A percentile compares a stretch with the other conserved stretches of the same genome.
Evolutionary conservation across 352 stramenopile genomes (phyloP).

Genomic region (Phytophthora chlamydospora): DNA sequence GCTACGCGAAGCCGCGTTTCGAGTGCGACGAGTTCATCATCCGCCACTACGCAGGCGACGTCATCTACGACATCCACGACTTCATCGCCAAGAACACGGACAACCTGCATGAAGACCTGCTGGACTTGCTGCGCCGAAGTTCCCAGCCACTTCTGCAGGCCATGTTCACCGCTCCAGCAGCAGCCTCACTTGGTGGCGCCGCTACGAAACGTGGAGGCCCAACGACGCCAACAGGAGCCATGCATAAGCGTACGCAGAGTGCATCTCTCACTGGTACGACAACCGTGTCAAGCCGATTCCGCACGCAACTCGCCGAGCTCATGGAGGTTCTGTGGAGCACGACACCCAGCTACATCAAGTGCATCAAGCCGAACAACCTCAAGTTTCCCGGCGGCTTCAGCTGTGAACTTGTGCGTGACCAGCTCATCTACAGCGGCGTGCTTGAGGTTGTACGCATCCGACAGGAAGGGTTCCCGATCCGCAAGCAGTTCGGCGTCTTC

Average conservation of each 20-base stretch:
- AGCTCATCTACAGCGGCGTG: slow-evolving; percentile 93
- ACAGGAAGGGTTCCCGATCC: slow-evolving; percentile 91
- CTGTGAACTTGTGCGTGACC: slow-evolving; percentile 87
- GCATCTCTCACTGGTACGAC: slow-evolving; percentile 63
- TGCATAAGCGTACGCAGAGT: slow-evolving; percentile 46
- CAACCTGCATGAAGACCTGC: slow-evolving; percentile 88
- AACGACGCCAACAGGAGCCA: slow-evolving; percentile 20
- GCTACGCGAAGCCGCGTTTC: slow-evolving; percentile 79
- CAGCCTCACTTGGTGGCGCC: slow-evolving; percentile 19
- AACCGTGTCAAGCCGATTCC: slow-evolving; percentile 76
- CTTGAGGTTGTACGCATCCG: slow-evolving; percentile 93
- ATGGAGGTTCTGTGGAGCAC: slow-evolving; percentile 88
- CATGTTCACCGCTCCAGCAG: slow-evolving; percentile 48
- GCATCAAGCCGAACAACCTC: slow-evolving; percentile 95
- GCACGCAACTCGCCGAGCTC: slow-evolving; percentile 78
- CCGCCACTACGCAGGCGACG: slow-evolving; percentile 83
- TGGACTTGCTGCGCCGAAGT: slow-evolving; percentile 77
- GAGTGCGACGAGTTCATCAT: slow-evolving; percentile 89
- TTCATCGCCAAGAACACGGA: slow-evolving; percentile 92
- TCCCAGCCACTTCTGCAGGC: slow-evolving; percentile 65
- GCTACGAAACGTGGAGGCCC: slow-evolving; percentile 33
- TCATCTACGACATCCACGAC: slow-evolving; percentile 82
- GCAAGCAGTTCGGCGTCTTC: slow-evolving; percentile 77
- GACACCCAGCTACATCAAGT: slow-evolving; percentile 94
- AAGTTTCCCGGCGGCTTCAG: slow-evolving; percentile 92